phyloP scores from a whole-genome alignment of 768 basidiomycete genomes.

The Panus rudis region DNA sequence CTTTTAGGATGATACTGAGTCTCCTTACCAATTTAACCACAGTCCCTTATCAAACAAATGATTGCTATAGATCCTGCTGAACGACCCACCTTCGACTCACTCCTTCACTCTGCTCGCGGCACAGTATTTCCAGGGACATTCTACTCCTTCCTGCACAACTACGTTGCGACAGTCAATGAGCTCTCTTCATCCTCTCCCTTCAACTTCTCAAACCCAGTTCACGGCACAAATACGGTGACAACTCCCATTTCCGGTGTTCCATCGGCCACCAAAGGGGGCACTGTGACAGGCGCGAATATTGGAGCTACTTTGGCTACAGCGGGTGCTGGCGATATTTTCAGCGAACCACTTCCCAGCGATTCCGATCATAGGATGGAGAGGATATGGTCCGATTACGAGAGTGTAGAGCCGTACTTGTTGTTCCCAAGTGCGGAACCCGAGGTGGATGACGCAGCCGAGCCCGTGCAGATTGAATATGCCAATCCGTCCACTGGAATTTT shows the following conservation, averaged over 20 bases:
- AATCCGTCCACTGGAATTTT: constrained; percentile 28
- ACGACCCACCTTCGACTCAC: constrained; percentile 76
- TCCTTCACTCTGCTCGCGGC: constrained; percentile 69
- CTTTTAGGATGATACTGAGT: neutral
- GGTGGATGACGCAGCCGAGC: constrained; percentile 32
- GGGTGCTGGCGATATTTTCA: constrained; percentile 8
- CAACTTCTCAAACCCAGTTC: constrained; percentile 12
- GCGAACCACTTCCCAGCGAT: constrained; percentile 56
- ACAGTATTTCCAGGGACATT: constrained; percentile 87
- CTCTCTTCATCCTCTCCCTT: constrained; percentile 43
- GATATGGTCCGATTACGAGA: constrained; percentile 83
- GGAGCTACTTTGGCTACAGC: constrained; percentile 4
- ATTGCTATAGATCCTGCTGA: constrained; percentile 68
- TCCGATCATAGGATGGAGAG: constrained; percentile 82
- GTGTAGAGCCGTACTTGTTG: constrained; percentile 59
- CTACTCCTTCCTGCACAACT: constrained; percentile 91
- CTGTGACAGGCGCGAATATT: constrained; percentile 3
- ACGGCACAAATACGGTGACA: constrained; percentile 19
- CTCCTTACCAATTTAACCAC: constrained; percentile 5
- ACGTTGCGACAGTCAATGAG: constrained; percentile 75
- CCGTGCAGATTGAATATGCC: constrained; percentile 49
- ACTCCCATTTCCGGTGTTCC: constrained; percentile 27
- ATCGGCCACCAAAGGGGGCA: constrained; percentile 14
- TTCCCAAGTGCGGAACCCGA: constrained; percentile 14
- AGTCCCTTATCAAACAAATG: constrained; percentile 90